Percentiles rank a stretch among this genome's conserved stretches.
These are phyloP conservation scores for Immersiella caudata DNA, from an alignment of 495 filamentous ascomycete species.

Conservation along the genomic window DNA sequence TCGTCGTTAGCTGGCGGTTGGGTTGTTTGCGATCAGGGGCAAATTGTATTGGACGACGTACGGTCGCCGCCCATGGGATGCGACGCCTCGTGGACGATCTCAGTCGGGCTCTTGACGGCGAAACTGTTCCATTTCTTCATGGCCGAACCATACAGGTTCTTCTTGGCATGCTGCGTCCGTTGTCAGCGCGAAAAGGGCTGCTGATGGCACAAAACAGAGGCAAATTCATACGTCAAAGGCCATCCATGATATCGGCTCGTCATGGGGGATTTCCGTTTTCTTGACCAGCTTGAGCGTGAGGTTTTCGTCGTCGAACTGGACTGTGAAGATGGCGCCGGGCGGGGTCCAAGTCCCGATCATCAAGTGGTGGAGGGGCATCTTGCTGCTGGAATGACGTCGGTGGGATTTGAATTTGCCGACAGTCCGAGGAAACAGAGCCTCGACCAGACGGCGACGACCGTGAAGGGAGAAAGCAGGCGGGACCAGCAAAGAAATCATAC, in stretches of 20 bases:
- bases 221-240: slow-evolving; percentile 67
- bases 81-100: slow-evolving; percentile 75
- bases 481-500: slow-evolving; percentile 13
- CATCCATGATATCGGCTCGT: slow-evolving; percentile 91
- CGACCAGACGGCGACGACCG: slow-evolving; percentile 12
- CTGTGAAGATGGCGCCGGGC: slow-evolving; percentile 82
- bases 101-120: slow-evolving; percentile 71
- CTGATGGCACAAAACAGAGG: slow-evolving; percentile 5
- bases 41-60: slow-evolving; percentile 34
- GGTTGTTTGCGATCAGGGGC: slow-evolving; percentile 18
- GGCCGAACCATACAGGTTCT: slow-evolving; percentile 81
- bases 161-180: slow-evolving; percentile 65
- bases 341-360: slow-evolving; percentile 86
- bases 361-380: slow-evolving; percentile 73
- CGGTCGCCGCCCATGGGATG: slow-evolving; percentile 64
- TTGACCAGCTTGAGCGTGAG: slow-evolving; percentile 71
- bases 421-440: slow-evolving; percentile 3
- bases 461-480: slow-evolving; percentile 6
- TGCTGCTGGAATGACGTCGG: slow-evolving; percentile 36
- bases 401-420: neutral
- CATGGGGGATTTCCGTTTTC: slow-evolving; percentile 74
- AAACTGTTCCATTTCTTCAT: slow-evolving; percentile 91
- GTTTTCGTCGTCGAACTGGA: slow-evolving; percentile 78
- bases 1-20: neutral
- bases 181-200: slow-evolving; percentile 26